Evolutionary conservation across 2,329 filamentous ascomycete species (phyloP), one percentile per base, ranked within the genome.

Genomic region (Chaetomium olivaceum): DNA sequence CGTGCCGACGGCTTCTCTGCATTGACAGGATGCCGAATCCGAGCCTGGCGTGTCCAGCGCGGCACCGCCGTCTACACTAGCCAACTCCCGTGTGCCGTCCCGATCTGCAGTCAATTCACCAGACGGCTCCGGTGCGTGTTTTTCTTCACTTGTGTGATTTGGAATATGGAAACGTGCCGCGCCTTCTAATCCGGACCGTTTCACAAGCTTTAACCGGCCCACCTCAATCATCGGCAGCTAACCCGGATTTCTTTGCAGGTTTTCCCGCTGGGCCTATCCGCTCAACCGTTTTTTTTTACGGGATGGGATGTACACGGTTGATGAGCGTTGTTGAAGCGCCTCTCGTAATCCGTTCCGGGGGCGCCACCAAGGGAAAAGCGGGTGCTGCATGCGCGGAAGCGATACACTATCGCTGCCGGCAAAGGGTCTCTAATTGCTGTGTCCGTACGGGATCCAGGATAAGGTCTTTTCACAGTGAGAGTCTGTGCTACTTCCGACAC

Each of bases 101-200:
- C 60, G 58, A 67, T 67, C 67, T 66, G 59, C 67, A 64, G 52
- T 59, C 61, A 51, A 62, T 58, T 27, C 51, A 46, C 36, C 19
- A 46, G 36, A 56, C 52, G 62, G 36, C 23, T 39, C 36, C 39
- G 61, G 63, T 67, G 63, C 62, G 68, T 67, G 66, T 69, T 68
- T 62, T 36, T 33, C 19, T 56, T 33, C 9, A 39, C 50, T 56
- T 67, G 39, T 64, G 59, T 58, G 58, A 71, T 68, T 70, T 69
- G 68, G 65, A 69, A 68, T 69, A 58, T 54, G 48, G 62, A 31
- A 62, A 50, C 29, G 14, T 48, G 60, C 62, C 48, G 54, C 48
- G 51, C 31, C 57, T 66, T 65, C 3, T 61, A 62, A 52, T 33
- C 63, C 21, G 43, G 52, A 16, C 63, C 39, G 65, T 66, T 63